phyloP scores from a whole-genome alignment of 306 rosid genomes.

The Crotalaria pallida region DNA sequence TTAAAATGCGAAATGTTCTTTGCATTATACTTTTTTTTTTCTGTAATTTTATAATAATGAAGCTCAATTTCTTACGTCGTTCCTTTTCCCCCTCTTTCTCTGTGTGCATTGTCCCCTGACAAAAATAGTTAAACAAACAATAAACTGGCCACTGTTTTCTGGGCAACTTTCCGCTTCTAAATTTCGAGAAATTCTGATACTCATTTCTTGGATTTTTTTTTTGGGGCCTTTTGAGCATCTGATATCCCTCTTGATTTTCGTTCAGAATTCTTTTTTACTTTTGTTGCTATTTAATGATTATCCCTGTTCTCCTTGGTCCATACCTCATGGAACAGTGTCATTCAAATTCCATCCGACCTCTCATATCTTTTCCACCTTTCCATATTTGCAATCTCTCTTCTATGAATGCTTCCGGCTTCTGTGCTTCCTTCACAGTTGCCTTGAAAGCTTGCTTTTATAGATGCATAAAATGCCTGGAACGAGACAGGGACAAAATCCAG shows the following conservation, averaged over 20 bases:
- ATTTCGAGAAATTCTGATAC: slow-evolving; percentile 39
- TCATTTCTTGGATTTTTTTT: slow-evolving; percentile 30
- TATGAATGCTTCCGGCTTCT: slow-evolving; percentile 65
- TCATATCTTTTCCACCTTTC: slow-evolving; percentile 73
- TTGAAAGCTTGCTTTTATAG: slow-evolving; percentile 65
- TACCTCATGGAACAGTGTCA: slow-evolving; percentile 57
- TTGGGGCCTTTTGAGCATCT: slow-evolving; percentile 47
- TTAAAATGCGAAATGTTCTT: not conserved
- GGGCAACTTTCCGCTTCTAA: slow-evolving; percentile 36
- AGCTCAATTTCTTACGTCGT: slow-evolving; percentile 37
- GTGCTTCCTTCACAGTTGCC: slow-evolving; percentile 72
- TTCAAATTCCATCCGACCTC: slow-evolving; percentile 63
- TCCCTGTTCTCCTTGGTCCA: slow-evolving; percentile 56
- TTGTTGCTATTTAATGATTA: slow-evolving; percentile 38
- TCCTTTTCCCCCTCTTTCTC: slow-evolving; percentile 27
- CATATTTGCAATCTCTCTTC: slow-evolving; percentile 62
- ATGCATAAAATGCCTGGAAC: slow-evolving; percentile 61
- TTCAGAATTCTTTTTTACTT: slow-evolving; percentile 50
- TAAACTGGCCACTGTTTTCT: slow-evolving; percentile 42
- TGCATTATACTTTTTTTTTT: too few species aligned
- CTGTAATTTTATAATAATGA: slow-evolving; percentile 10
- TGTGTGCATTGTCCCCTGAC: slow-evolving; percentile 41
- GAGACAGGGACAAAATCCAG: slow-evolving; percentile 30
- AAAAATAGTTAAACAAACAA: slow-evolving; percentile 48
- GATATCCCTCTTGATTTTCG: slow-evolving; percentile 52